A percentile compares a stretch with the other conserved stretches of the same genome.
These are phyloP conservation scores for Boletus smithii DNA, from an alignment of 1,284 basidiomycete genomes.

Conservation along the genomic window DNA sequence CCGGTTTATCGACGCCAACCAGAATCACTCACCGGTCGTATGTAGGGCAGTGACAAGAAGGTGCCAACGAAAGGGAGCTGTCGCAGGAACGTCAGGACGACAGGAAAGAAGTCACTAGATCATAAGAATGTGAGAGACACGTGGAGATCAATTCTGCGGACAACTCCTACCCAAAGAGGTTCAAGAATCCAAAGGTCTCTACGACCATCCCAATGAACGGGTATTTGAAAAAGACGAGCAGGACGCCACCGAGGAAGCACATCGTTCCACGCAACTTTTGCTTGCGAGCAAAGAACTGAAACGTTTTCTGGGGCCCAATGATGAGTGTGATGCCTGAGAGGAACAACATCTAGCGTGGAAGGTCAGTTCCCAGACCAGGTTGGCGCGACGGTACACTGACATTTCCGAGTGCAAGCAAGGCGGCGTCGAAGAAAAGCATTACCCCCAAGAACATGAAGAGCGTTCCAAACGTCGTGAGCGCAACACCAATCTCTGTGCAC, in stretches of 20 bases:
- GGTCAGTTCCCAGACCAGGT: background rate
- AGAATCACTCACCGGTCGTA: constrained; percentile 55
- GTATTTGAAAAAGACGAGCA: constrained; percentile 88
- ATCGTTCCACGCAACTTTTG: constrained; percentile 94
- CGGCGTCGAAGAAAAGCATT: constrained; percentile 95
- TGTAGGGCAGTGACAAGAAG: constrained; percentile 82
- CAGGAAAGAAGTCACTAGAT: constrained; percentile 96
- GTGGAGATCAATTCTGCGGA: background rate
- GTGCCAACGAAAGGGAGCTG: constrained; percentile 93
- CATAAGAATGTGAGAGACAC: constrained; percentile 11
- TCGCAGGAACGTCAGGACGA: constrained; percentile 92
- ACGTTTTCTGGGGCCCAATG: constrained; percentile 94
- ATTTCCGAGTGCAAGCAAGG: constrained; percentile 95
- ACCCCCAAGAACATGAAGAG: constrained; percentile 97
- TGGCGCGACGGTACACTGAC: constrained; percentile 38
- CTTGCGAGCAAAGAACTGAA: constrained; percentile 96
- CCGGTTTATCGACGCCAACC: background rate
- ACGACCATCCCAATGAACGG: constrained; percentile 91
- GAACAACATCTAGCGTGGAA: constrained; percentile 73
- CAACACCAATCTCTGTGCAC: constrained; percentile 86
- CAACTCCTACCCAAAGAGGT: constrained; percentile 88
- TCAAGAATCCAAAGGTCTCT: constrained; percentile 95
- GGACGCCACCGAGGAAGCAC: constrained; percentile 88
- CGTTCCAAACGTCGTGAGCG: constrained; percentile 94
- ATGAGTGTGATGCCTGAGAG: constrained; percentile 89